Evolutionary conservation across 805 yeast species (phyloP).

Genomic region (Pichia nanzhaoensis): DNA sequence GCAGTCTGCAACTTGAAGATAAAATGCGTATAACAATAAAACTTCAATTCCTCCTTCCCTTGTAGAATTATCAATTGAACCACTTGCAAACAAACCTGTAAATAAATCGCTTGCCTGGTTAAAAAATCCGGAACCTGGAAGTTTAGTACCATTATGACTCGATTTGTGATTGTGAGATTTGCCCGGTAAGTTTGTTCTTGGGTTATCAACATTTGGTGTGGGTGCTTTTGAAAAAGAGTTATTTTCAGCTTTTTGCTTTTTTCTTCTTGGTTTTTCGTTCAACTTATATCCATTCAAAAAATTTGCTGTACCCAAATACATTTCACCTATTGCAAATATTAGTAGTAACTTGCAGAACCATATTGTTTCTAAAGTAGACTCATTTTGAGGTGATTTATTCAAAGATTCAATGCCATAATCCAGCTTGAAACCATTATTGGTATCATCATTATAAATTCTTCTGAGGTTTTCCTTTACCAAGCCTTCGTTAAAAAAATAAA

Average conservation of each 20-base stretch:
- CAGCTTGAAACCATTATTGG: conserved; percentile 24
- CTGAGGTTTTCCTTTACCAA: conserved; percentile 60
- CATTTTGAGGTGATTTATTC: conserved; percentile 30
- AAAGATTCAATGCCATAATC: conserved; percentile 24
- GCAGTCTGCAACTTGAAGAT: conserved; percentile 77
- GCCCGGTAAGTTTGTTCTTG: background rate
- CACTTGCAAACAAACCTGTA: conserved; percentile 69
- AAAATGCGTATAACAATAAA: conserved; percentile 66
- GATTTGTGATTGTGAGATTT: background rate
- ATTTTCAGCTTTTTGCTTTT: conserved; percentile 17
- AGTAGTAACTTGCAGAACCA: conserved; percentile 74
- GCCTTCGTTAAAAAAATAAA: conserved; percentile 80
- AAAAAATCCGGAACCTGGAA: conserved; percentile 77
- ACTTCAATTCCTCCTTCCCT: conserved; percentile 79
- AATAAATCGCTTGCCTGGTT: conserved; percentile 74
- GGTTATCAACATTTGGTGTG: background rate
- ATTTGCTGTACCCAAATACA: conserved; percentile 73
- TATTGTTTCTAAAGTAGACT: conserved; percentile 63
- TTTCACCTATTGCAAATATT: conserved; percentile 75
- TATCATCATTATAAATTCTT: conserved; percentile 50
- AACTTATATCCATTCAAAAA: conserved; percentile 46
- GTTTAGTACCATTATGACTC: conserved; percentile 30
- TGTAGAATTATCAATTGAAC: conserved; percentile 72
- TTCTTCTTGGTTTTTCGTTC: conserved; percentile 19
- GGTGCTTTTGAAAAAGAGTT: background rate